Evolutionary conservation across 2,329 filamentous ascomycete species (phyloP), one percentile per base, ranked within the genome.

Genomic region (Xylariaceae sp.): DNA sequence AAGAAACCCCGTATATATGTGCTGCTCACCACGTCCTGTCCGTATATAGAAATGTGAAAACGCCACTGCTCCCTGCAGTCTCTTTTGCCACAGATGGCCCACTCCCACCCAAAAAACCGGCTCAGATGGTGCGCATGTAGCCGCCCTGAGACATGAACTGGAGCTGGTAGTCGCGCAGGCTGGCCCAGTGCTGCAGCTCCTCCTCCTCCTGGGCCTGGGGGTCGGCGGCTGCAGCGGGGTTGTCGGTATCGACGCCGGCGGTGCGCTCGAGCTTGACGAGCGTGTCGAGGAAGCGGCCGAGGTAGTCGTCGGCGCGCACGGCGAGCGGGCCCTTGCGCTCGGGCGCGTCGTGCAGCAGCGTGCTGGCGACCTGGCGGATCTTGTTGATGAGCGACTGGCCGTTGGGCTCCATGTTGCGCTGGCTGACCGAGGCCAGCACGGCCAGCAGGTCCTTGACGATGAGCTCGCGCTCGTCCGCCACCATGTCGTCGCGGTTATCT

Each of bases 281-380:
- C 8, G 89, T 79, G 24, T 85, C 80, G 11, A 92, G 68, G 47
- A 92, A 85, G 7, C 75, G 75, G 31, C 67, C 70, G 0, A 93
- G 67, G 29, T 85, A 82, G 27, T 81, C 77, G 55, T 90, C 81
- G 9, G 81, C 76, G 55, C 70, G 69, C 19, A 65, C 48, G 3
- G 69, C 69, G 7, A 70, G 56, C 38, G 59, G 64, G 0, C 69
- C 70, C 45, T 74, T 75, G 12, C 67, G 61, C 36, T 72, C 68
- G 0, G 61, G 60, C 4, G 63, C 57, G 33, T 66, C 65, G 41
- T 83, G 77, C 31, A 93, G 72, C 6, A 94, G 68, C 0, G 86
- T 92, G 18, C 80, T 82, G 2, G 86, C 86, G 24, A 94, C 82
- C 51, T 85, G 81, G 8, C 86, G 82, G 45, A 94, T 85, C 65